These are phyloP conservation scores for Colletotrichum salicis DNA, from an alignment of 2,329 filamentous ascomycete genomes.

Conservation along the genomic window DNA sequence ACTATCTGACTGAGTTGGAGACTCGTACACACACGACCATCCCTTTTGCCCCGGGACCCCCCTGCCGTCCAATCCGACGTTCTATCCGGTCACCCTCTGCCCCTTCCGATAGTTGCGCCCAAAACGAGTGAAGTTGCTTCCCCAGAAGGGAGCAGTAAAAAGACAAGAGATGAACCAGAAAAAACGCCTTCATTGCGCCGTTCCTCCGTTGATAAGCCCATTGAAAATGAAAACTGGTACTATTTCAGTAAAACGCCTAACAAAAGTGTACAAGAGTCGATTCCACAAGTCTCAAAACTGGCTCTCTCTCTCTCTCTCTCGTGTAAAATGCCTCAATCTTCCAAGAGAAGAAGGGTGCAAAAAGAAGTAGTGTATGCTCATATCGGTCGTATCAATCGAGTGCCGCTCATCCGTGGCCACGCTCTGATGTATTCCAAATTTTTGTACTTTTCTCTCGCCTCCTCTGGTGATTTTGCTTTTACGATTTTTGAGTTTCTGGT, in stretches of 20 bases:
- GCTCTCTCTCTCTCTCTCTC: no score
- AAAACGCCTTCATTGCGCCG: not conserved
- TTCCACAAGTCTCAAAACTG: not conserved
- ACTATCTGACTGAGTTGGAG: constrained; percentile 10
- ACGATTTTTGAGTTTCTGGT: not conserved
- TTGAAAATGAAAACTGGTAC: not conserved
- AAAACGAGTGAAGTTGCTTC: not conserved
- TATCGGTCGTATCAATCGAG: constrained; percentile 26
- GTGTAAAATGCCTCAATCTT: not conserved
- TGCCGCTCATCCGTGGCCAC: not conserved
- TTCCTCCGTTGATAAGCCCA: not conserved
- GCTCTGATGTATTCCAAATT: not conserved
- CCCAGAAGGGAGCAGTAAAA: not conserved
- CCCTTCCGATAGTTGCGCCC: not conserved
- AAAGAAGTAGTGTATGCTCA: constrained; percentile 21
- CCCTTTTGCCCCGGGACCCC: not conserved
- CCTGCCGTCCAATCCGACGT: not conserved
- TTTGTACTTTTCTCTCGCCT: not conserved
- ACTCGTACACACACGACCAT: not conserved
- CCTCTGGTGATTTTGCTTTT: not conserved
- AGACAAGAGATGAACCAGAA: not conserved
- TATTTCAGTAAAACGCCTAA: not conserved
- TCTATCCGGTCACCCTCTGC: not conserved
- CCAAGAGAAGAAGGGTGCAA: not conserved
- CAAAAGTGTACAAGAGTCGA: not conserved